These are phyloP conservation scores for Wickerhamiella slavikovae DNA, from an alignment of 805 yeast genomes.

Conservation along the genomic window DNA sequence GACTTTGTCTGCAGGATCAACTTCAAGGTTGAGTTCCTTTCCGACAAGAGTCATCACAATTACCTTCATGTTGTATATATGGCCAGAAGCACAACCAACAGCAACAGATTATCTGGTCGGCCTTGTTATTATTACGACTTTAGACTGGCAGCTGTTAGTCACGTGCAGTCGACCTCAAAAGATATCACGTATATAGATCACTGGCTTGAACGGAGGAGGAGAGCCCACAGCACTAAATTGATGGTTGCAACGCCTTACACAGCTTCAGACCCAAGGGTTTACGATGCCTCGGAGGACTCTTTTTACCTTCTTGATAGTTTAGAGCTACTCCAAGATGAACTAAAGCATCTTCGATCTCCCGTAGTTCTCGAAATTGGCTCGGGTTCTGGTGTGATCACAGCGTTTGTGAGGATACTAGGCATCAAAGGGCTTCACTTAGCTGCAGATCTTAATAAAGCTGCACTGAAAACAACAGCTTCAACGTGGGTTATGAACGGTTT, in stretches of 20 bases:
- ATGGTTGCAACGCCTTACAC: conserved; percentile 69
- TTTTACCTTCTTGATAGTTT: conserved; percentile 64
- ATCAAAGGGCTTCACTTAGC: conserved; percentile 37
- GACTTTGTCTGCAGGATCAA: conserved; percentile 22
- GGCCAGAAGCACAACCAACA: too few species aligned
- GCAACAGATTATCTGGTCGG: too few species aligned
- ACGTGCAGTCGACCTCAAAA: too few species aligned
- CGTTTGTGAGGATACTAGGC: conserved; percentile 48
- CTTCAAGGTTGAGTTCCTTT: conserved; percentile 13
- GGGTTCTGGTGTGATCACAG: conserved; percentile 77
- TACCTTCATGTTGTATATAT: conserved; percentile 7
- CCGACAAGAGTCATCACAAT: conserved; percentile 11
- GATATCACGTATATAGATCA: too few species aligned
- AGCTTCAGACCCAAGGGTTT: conserved; percentile 50
- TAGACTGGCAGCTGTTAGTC: too few species aligned
- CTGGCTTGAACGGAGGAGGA: too few species aligned
- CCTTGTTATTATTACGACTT: too few species aligned
- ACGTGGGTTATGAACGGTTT: conserved; percentile 21
- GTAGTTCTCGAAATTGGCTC: conserved; percentile 69
- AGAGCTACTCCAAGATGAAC: conserved; percentile 31
- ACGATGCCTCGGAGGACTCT: conserved; percentile 91
- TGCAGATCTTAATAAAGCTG: conserved; percentile 65
- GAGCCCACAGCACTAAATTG: too few species aligned
- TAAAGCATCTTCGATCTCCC: conserved; percentile 21
- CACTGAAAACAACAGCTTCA: conserved; percentile 32